Evolutionary conservation across 2,329 filamentous ascomycete genomes (phyloP).

Genomic region (Nigrospora oryzae): DNA sequence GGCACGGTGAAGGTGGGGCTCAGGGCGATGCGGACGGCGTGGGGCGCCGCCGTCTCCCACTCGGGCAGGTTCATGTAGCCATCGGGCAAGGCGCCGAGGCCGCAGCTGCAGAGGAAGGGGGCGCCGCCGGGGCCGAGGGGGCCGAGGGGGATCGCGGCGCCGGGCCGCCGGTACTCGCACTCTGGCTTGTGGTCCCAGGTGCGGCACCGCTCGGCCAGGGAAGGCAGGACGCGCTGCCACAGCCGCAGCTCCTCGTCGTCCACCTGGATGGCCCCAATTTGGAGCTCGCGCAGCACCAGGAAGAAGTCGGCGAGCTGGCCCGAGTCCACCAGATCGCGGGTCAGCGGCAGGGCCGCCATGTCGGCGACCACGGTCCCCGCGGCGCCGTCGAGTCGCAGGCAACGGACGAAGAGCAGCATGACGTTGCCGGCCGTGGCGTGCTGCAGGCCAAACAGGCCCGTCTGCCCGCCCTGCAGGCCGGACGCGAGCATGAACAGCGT

Average conservation of each 20-base stretch:
- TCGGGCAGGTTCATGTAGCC: conserved; percentile 30
- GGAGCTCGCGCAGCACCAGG: conserved; percentile 23
- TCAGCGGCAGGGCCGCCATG: conserved; percentile 37
- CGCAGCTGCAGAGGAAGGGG: conserved; percentile 35
- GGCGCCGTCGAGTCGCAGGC: conserved; percentile 33
- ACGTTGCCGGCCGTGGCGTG: conserved; percentile 20
- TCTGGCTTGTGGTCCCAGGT: conserved; percentile 31
- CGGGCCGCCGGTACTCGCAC: conserved; percentile 33
- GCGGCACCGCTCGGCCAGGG: conserved; percentile 38
- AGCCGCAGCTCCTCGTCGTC: conserved; percentile 49
- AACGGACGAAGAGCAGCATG: conserved; percentile 28
- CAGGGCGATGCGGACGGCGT: conserved; percentile 47
- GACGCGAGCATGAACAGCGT: conserved; percentile 36
- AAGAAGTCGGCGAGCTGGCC: conserved; percentile 28
- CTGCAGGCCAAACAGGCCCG: conserved; percentile 32
- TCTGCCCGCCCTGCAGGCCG: conserved; percentile 35
- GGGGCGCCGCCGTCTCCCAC: conserved; percentile 30
- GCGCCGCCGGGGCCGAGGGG: conserved; percentile 22
- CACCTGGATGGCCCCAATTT: conserved; percentile 27
- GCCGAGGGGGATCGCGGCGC: conserved; percentile 28
- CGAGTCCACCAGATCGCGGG: conserved; percentile 21
- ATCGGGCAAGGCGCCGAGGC: conserved; percentile 30
- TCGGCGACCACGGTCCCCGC: conserved; percentile 34
- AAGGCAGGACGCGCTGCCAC: conserved; percentile 37
- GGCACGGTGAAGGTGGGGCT: conserved; percentile 42